phyloP scores from a whole-genome alignment of 2,329 filamentous ascomycete genomes.

The Diaporthe velutina region DNA sequence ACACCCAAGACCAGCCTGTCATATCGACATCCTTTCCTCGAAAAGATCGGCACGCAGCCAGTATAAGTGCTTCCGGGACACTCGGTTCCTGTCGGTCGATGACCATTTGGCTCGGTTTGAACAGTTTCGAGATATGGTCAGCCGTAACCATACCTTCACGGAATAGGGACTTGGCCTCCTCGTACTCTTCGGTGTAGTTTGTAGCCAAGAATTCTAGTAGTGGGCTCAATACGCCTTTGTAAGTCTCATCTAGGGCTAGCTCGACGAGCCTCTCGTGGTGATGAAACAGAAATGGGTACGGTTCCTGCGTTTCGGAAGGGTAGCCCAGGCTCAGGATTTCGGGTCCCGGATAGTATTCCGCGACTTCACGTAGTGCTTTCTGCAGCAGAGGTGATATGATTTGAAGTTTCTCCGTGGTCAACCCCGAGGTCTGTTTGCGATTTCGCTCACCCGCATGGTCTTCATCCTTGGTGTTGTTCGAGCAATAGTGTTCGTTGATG shows the following conservation, averaged over 20 bases:
- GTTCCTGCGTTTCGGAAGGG: rapidly evolving
- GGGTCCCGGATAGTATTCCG: neutral
- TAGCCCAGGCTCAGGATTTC: rapidly evolving
- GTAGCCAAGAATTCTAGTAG: neutral
- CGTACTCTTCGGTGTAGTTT: neutral
- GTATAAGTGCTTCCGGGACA: neutral
- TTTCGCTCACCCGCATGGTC: neutral
- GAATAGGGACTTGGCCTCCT: neutral
- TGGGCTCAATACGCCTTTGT: neutral
- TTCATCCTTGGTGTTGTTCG: rapidly evolving
- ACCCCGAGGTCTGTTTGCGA: neutral
- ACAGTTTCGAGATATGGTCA: neutral
- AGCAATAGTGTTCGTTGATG: neutral
- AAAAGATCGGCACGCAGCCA: rapidly evolving
- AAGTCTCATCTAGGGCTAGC: neutral
- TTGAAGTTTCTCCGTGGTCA: neutral
- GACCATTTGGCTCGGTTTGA: neutral
- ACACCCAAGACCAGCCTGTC: neutral
- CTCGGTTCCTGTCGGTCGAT: neutral
- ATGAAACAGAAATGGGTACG: neutral
- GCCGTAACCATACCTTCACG: neutral
- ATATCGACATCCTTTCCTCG: neutral
- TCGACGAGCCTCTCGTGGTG: neutral
- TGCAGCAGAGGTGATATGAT: neutral
- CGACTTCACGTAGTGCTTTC: neutral